Conservation (phyloP, 31 red algal species). For the Porphyra umbilicalis region DNA sequence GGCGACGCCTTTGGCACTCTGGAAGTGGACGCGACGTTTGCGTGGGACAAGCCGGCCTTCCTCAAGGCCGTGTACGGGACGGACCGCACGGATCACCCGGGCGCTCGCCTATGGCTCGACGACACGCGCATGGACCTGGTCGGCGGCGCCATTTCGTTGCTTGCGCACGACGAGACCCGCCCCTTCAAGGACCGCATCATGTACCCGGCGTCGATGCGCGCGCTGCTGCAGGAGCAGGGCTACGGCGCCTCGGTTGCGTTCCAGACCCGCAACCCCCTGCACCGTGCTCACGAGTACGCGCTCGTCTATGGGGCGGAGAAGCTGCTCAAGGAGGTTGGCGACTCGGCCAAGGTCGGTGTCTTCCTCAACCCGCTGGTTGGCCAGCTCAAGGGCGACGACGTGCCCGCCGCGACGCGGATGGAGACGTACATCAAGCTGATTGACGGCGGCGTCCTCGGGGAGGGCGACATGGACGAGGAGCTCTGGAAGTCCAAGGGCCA, state of each 20-base stretch:
- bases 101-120: slow-evolving; percentile 72
- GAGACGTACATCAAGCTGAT: slow-evolving; percentile 64
- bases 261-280: slow-evolving; percentile 95
- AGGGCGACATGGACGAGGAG: slow-evolving; percentile 75
- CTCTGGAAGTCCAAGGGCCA: slow-evolving; percentile 72
- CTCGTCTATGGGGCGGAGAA: slow-evolving; percentile 85
- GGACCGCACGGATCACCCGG: slow-evolving; percentile 76
- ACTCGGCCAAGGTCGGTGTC: slow-evolving; percentile 63
- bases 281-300: slow-evolving; percentile 87
- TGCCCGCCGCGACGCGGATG: slow-evolving; percentile 79
- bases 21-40: slow-evolving; percentile 29
- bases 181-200: slow-evolving; percentile 69
- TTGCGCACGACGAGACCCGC: slow-evolving; percentile 44
- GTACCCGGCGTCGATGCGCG: slow-evolving; percentile 48
- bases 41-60: slow-evolving; percentile 72
- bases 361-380: slow-evolving; percentile 89
- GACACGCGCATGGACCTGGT: slow-evolving; percentile 44
- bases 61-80: slow-evolving; percentile 73
- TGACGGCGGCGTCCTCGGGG: slow-evolving; percentile 55
- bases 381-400: slow-evolving; percentile 89
- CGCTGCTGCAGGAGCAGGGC: slow-evolving; percentile 36
- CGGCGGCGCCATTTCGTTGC: slow-evolving; percentile 60
- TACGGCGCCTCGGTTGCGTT: slow-evolving; percentile 75
- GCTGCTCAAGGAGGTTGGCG: slow-evolving; percentile 32
- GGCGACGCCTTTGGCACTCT: slow-evolving; percentile 41